Conservation (phyloP, 2,329 filamentous ascomycete genomes). For the Penicillium sp. region DNA sequence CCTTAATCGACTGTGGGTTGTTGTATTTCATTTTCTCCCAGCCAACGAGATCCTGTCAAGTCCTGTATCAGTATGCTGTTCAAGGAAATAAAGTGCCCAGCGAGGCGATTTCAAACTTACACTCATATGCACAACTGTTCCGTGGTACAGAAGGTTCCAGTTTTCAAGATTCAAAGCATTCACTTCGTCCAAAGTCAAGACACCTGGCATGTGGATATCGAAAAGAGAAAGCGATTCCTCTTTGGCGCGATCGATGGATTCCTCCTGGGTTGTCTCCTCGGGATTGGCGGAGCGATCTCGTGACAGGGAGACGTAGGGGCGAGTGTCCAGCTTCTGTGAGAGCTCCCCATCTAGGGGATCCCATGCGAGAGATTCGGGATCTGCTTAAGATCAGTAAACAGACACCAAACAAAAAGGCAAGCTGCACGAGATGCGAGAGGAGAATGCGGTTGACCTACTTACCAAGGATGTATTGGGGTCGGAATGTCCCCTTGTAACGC, state of each 20-base stretch:
- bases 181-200: conserved; percentile 48
- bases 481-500: conserved; percentile 54
- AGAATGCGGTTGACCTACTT: conserved; percentile 13
- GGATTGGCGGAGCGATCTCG: conserved; percentile 35
- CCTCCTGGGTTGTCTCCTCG: conserved; percentile 3
- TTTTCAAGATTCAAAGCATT: conserved; percentile 48
- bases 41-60: conserved; percentile 47
- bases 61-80: conserved; percentile 10
- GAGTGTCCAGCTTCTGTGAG: conserved; percentile 45
- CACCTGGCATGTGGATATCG: conserved; percentile 51
- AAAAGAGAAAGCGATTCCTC: conserved; percentile 52
- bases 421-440: not conserved
- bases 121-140: conserved; percentile 48
- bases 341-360: conserved; percentile 49
- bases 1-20: conserved; percentile 51
- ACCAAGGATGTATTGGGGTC: conserved; percentile 56
- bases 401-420: not conserved
- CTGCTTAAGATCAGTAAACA: conserved; percentile 29
- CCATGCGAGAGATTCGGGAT: conserved; percentile 53
- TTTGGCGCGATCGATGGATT: conserved; percentile 29
- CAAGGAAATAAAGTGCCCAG: not conserved
- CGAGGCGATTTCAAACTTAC: conserved; percentile 31
- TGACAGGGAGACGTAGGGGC: conserved; percentile 51
- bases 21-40: conserved; percentile 51
- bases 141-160: conserved; percentile 49